These are phyloP conservation scores for Phytopythium aichiense DNA, from an alignment of 352 stramenopile genomes.

Conservation along the genomic window DNA sequence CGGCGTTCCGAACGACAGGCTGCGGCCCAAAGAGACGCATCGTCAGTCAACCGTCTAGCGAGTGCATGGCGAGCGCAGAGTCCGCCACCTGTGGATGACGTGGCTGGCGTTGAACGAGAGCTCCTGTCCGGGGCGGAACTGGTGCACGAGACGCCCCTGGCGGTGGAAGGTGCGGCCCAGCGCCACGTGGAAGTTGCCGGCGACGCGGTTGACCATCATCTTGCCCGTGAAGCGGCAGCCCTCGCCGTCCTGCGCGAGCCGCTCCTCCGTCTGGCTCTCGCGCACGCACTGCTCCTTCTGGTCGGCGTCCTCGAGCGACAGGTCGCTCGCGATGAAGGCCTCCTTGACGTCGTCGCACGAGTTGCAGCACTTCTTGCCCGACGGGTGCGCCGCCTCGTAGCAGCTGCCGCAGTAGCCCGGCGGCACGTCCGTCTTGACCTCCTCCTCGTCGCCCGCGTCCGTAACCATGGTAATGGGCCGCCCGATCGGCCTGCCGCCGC, in stretches of 20 bases:
- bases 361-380: slow-evolving; percentile 75
- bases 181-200: slow-evolving; percentile 83
- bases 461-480: slow-evolving; percentile 39
- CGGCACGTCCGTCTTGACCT: slow-evolving; percentile 45
- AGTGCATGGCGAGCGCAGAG: not conserved
- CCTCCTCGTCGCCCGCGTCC: slow-evolving; percentile 20
- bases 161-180: slow-evolving; percentile 80
- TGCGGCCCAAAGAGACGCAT: slow-evolving; percentile 2
- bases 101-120: slow-evolving; percentile 78
- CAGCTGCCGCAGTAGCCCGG: slow-evolving; percentile 94
- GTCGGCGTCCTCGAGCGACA: slow-evolving; percentile 73
- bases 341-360: slow-evolving; percentile 83
- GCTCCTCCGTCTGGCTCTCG: slow-evolving; percentile 59
- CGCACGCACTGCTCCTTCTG: slow-evolving; percentile 76
- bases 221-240: slow-evolving; percentile 75
- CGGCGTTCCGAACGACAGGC: slow-evolving; percentile 64
- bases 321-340: slow-evolving; percentile 68
- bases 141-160: slow-evolving; percentile 72
- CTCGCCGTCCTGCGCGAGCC: slow-evolving; percentile 70
- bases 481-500: slow-evolving; percentile 64
- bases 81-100: slow-evolving; percentile 52
- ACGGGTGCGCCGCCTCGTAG: slow-evolving; percentile 84
- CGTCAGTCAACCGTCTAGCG: not conserved
- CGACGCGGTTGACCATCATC: slow-evolving; percentile 84
- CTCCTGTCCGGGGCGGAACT: slow-evolving; percentile 78